Percentiles rank a stretch among this genome's conserved stretches.
phyloP scores from a whole-genome alignment of 805 yeast genomes.

The Cyberlindnera mrakii region DNA sequence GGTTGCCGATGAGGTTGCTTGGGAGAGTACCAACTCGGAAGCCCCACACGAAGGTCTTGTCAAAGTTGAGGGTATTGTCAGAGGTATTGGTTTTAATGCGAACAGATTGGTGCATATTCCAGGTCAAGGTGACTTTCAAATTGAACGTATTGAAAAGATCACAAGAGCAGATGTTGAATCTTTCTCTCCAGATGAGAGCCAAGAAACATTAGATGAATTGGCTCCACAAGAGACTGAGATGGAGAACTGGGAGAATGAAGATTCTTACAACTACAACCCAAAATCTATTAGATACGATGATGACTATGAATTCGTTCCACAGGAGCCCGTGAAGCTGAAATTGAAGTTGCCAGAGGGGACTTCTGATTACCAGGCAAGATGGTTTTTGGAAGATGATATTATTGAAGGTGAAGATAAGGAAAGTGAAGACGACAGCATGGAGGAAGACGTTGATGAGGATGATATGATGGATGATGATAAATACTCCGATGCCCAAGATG shows the following conservation, averaged over 20 bases:
- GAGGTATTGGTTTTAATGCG: conserved; percentile 80
- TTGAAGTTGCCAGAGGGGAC: conserved; percentile 66
- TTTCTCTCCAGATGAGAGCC: conserved; percentile 34
- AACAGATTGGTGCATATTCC: conserved; percentile 81
- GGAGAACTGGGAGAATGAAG: conserved; percentile 35
- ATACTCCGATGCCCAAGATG: conserved; percentile 26
- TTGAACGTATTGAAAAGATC: conserved; percentile 58
- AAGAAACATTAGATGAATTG: conserved; percentile 55
- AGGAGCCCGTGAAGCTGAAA: conserved; percentile 32
- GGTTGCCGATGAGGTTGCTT: conserved; percentile 59
- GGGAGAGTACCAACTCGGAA: conserved; percentile 26
- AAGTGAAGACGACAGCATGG: conserved; percentile 7
- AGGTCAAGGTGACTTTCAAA: conserved; percentile 83
- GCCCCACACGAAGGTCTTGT: conserved; percentile 34
- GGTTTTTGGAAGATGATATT: conserved; percentile 59
- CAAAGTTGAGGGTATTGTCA: conserved; percentile 72
- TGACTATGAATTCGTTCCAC: conserved; percentile 35
- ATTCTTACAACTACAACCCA: conserved; percentile 23
- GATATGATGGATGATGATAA: conserved; percentile 25
- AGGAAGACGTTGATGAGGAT: conserved; percentile 22
- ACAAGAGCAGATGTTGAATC: conserved; percentile 23
- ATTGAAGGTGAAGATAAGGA: conserved; percentile 18
- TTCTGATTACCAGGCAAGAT: conserved; percentile 73
- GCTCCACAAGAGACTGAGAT: conserved; percentile 49
- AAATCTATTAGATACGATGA: conserved; percentile 30